Conservation (phyloP, 768 basidiomycete species). For the Vararia minispora region DNA sequence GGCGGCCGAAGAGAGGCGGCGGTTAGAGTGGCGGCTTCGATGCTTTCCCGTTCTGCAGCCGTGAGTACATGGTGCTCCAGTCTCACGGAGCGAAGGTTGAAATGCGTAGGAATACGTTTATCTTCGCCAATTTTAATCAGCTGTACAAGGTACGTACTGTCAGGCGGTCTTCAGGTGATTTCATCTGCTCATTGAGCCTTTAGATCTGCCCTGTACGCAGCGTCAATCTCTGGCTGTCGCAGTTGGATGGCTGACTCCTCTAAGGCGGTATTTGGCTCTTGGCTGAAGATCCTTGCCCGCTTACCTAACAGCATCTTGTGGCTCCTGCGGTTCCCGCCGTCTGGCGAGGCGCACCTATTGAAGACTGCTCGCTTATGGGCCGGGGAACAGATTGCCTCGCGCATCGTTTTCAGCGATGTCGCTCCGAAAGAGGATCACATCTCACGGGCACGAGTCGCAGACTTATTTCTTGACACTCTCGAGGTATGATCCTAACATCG, state of each 20-base stretch:
- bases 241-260: too few relatives aligned
- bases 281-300: constrained; percentile 33
- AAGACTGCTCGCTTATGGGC: constrained; percentile 34
- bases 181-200: not conserved
- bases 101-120: constrained; percentile 25
- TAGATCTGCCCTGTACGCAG: constrained; percentile 26
- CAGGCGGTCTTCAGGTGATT: not conserved
- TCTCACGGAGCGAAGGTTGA: not conserved
- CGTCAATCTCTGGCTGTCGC: not conserved
- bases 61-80: constrained; percentile 17
- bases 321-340: constrained; percentile 38
- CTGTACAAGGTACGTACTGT: constrained; percentile 35
- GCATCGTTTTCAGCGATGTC: constrained; percentile 38
- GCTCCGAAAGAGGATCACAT: constrained; percentile 35
- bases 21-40: constrained; percentile 24
- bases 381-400: constrained; percentile 31
- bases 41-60: constrained; percentile 34
- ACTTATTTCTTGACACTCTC: constrained; percentile 40
- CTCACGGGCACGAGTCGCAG: constrained; percentile 33
- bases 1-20: constrained; percentile 28
- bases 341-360: constrained; percentile 34
- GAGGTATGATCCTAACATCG: constrained; percentile 23
- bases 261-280: constrained; percentile 36
- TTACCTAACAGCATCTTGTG: constrained; percentile 39
- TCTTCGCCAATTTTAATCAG: constrained; percentile 47